A percentile compares a stretch with the other conserved stretches of the same genome.
phyloP scores from a whole-genome alignment of 2,329 filamentous ascomycete species.

The Fusarium subtropicale region DNA sequence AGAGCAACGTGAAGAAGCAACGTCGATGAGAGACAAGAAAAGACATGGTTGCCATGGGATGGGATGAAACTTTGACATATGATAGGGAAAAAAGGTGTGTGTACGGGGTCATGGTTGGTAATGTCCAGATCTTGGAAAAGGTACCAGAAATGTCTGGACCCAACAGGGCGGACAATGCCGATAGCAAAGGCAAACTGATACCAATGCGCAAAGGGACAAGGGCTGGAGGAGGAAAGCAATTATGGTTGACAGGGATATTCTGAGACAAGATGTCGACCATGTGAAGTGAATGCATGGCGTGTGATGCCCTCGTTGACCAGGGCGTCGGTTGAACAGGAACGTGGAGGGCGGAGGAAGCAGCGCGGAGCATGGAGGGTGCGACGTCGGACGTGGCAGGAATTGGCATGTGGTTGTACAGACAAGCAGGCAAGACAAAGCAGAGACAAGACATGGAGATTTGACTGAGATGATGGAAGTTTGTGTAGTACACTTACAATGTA shows the following conservation, averaged over 20 bases:
- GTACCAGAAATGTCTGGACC: slow-evolving; percentile 37
- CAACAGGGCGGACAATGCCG: slow-evolving; percentile 29
- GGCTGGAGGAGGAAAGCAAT: slow-evolving; percentile 21
- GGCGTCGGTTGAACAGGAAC: slow-evolving; percentile 38
- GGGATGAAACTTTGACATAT: slow-evolving; percentile 35
- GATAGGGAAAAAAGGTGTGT: slow-evolving; percentile 23
- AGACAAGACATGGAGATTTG: slow-evolving; percentile 30
- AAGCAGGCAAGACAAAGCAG: slow-evolving; percentile 9
- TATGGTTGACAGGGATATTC: slow-evolving; percentile 32
- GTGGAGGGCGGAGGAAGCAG: slow-evolving; percentile 35
- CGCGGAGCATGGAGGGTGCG: slow-evolving; percentile 32
- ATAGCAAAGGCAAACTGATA: slow-evolving; percentile 3
- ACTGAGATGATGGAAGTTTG: slow-evolving; percentile 28
- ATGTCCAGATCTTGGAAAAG: slow-evolving; percentile 32
- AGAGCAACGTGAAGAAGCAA: slow-evolving; percentile 44
- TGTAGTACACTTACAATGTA: slow-evolving; percentile 54
- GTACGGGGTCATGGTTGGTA: slow-evolving; percentile 3
- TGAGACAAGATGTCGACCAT: slow-evolving; percentile 31
- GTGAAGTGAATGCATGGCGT: slow-evolving; percentile 39
- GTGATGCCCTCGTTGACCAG: slow-evolving; percentile 36
- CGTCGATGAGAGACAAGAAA: slow-evolving; percentile 44
- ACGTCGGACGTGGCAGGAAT: slow-evolving; percentile 44
- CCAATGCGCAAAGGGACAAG: slow-evolving; percentile 30
- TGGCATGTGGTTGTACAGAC: slow-evolving; percentile 36
- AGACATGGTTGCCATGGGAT: slow-evolving; percentile 33